Evolutionary conservation across 305 asterid species (phyloP).

Genomic region (Fraxinus angustifolia): DNA sequence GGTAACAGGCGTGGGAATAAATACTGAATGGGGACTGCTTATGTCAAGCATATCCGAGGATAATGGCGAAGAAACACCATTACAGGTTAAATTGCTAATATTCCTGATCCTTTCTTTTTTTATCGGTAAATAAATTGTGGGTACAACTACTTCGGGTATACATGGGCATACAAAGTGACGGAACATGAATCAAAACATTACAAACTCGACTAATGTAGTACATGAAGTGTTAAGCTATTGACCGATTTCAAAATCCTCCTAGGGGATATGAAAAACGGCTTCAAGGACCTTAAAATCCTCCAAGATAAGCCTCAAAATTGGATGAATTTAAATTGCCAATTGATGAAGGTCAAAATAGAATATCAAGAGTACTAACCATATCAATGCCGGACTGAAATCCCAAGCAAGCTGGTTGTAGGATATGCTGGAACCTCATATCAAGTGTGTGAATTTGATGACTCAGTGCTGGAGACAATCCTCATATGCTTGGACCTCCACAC

Average conservation of each 20-base stretch:
- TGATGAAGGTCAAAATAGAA: neutral
- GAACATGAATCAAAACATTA: neutral
- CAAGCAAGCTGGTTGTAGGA: neutral
- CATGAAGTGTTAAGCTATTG: neutral
- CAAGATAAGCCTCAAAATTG: neutral
- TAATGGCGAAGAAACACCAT: slow-evolving; percentile 96
- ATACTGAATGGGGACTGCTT: slow-evolving; percentile 95
- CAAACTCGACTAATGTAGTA: neutral
- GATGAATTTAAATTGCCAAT: neutral
- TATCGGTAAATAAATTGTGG: neutral
- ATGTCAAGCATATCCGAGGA: slow-evolving; percentile 99
- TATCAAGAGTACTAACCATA: neutral
- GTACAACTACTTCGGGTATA: neutral
- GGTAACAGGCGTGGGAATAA: slow-evolving; percentile 90
- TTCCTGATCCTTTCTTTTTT: neutral
- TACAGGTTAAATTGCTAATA: slow-evolving; percentile 58
- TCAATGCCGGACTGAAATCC: neutral
- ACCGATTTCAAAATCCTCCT: neutral
- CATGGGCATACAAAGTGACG: neutral
- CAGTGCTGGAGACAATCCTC: neutral
- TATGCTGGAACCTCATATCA: neutral
- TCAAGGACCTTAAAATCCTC: neutral
- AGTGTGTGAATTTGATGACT: neutral
- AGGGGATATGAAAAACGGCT: neutral
- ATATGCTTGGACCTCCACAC: neutral